Evolutionary conservation across 352 stramenopile species (phyloP).

Genomic region (Pythium grandisporangium): DNA sequence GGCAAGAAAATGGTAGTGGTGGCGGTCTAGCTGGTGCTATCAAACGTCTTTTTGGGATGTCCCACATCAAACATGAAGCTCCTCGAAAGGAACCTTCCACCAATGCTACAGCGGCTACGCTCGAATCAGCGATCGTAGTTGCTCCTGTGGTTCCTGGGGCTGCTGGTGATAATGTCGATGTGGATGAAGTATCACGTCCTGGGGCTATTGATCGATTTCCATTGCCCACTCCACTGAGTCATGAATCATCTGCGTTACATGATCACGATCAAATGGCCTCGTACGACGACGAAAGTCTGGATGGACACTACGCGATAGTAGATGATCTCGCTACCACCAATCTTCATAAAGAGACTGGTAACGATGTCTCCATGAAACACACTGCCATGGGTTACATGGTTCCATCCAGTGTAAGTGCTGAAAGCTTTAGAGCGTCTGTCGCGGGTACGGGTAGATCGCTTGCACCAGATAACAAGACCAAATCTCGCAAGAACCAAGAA

Average conservation of each 20-base stretch:
- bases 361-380: constrained; percentile 16
- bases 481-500: constrained; percentile 3
- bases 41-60: constrained; percentile 64
- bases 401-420: constrained; percentile 1
- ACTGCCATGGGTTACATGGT: constrained; percentile 19
- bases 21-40: constrained; percentile 36
- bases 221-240: no score
- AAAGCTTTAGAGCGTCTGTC: constrained; percentile 4
- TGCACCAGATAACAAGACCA: background rate
- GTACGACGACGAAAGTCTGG: background rate
- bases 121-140: background rate
- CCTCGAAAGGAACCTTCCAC: no score
- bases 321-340: constrained; percentile 3
- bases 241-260: no score
- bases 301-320: constrained; percentile 18
- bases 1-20: no score
- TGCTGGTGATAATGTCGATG: no score
- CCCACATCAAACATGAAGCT: background rate
- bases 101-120: no score
- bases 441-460: background rate
- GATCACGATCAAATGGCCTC: no score
- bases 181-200: no score
- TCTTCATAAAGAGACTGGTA: background rate
- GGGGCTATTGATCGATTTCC: no score
- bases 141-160: no score